Evolutionary conservation across 306 rosid genomes (phyloP).

Genomic region (Corylus avellana): DNA sequence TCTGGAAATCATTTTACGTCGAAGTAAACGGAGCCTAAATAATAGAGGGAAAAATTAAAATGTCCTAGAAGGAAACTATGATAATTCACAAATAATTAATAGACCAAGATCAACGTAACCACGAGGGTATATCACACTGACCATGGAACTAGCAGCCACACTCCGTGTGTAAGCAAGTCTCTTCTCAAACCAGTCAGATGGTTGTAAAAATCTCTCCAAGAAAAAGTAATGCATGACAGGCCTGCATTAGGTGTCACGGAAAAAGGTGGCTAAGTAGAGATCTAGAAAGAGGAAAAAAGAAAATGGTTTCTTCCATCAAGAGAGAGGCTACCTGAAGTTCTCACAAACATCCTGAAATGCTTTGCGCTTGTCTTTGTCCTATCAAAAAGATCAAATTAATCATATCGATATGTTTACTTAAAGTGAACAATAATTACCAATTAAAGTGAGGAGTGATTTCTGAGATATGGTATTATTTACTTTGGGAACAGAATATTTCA

Average conservation of each 20-base stretch:
- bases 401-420: neutral
- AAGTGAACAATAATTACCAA: neutral
- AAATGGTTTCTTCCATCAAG: constrained; percentile 23
- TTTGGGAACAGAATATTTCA: neutral
- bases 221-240: constrained; percentile 97
- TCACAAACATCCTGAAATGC: constrained; percentile 74
- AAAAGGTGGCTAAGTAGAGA: constrained; percentile 20
- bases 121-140: constrained; percentile 35
- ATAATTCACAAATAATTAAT: neutral
- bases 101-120: neutral
- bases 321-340: constrained; percentile 47
- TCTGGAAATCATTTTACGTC: no score
- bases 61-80: neutral
- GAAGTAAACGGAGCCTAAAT: no score
- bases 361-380: constrained; percentile 95
- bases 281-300: neutral
- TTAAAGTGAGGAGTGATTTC: neutral
- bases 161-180: constrained; percentile 88
- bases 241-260: constrained; percentile 45
- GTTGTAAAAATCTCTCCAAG: constrained; percentile 89
- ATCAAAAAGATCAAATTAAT: constrained; percentile 23
- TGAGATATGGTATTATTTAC: neutral
- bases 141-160: constrained; percentile 98
- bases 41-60: neutral
- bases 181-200: constrained; percentile 96